Conservation (phyloP, 495 filamentous ascomycete genomes). For the Lentithecium fluviatile region DNA sequence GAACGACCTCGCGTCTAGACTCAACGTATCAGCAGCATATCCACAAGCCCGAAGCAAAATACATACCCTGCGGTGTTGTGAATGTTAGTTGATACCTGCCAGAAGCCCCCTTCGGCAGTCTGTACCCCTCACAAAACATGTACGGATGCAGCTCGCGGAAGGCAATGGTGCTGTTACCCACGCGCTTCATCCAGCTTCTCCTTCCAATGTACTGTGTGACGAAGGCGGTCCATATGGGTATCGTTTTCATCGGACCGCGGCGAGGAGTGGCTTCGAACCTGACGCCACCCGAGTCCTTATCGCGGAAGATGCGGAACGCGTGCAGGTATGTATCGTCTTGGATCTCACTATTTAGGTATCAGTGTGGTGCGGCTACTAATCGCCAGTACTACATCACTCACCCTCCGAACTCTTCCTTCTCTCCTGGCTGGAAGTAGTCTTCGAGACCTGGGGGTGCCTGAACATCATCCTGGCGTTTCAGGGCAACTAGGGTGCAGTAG, state of each 20-base stretch:
- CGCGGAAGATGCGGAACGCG: constrained; percentile 68
- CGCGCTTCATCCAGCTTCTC: constrained; percentile 32
- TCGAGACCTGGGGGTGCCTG: constrained; percentile 51
- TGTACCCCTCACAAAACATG: constrained; percentile 37
- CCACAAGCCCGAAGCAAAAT: neutral
- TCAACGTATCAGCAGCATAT: neutral
- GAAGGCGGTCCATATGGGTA: constrained; percentile 46
- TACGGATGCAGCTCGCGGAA: constrained; percentile 37
- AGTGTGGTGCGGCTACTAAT: neutral
- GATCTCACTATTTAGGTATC: constrained; percentile 58
- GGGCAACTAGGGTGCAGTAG: constrained; percentile 69
- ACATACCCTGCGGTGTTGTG: constrained; percentile 31
- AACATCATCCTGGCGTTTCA: constrained; percentile 66
- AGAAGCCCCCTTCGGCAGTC: constrained; percentile 17
- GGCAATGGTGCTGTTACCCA: constrained; percentile 27
- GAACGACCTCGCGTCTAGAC: constrained; percentile 21
- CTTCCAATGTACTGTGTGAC: constrained; percentile 39
- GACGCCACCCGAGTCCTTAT: constrained; percentile 61
- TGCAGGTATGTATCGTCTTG: constrained; percentile 68
- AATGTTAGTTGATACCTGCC: constrained; percentile 37
- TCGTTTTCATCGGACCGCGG: constrained; percentile 37
- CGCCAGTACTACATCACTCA: constrained; percentile 37
- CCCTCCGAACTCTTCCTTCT: constrained; percentile 70
- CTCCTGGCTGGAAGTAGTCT: constrained; percentile 62
- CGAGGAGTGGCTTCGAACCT: constrained; percentile 51